Conservation (phyloP, 352 stramenopile species). For the Phytopythium vexans region DNA sequence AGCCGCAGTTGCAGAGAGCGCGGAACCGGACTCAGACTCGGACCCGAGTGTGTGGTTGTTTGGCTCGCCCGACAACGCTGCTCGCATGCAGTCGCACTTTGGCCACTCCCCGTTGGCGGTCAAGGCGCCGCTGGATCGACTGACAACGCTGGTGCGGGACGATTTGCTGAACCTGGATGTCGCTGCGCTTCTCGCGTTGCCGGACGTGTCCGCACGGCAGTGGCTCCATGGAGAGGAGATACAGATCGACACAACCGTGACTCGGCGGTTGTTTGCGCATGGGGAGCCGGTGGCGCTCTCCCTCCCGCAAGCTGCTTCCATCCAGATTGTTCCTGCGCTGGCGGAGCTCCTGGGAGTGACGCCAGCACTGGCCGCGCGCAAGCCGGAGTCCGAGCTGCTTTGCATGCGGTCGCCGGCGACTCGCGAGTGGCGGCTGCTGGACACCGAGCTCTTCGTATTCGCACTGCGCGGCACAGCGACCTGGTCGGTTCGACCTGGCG, state of each 20-base stretch:
- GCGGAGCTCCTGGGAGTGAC: constrained; percentile 23
- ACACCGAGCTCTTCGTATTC: constrained; percentile 35
- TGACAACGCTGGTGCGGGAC: constrained; percentile 28
- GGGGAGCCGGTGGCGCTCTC: constrained; percentile 23
- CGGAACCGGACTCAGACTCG: background rate
- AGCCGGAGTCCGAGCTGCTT: background rate
- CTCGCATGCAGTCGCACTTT: constrained; percentile 23
- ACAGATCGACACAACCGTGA: constrained; percentile 6
- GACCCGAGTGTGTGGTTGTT: constrained; percentile 17
- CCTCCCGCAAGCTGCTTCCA: constrained; percentile 10
- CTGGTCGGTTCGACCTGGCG: constrained; percentile 22
- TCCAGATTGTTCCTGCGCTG: constrained; percentile 21
- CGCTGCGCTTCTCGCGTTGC: constrained; percentile 16
- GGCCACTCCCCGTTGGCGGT: constrained; percentile 10
- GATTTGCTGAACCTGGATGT: constrained; percentile 24
- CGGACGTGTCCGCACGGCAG: constrained; percentile 2
- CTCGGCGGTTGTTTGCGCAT: constrained; percentile 14
- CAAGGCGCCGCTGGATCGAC: constrained; percentile 21
- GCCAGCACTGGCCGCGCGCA: constrained; percentile 18
- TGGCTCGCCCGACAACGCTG: constrained; percentile 18
- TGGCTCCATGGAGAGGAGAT: constrained; percentile 8
- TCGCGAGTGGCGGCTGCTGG: constrained; percentile 45
- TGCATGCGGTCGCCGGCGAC: constrained; percentile 5
- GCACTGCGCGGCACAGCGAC: constrained; percentile 23
- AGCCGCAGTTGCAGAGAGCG: background rate